Percentiles rank a stretch among this genome's conserved stretches.
Conservation (phyloP, 2,329 filamentous ascomycete species). For the Pseudogymnoascus sp. region DNA sequence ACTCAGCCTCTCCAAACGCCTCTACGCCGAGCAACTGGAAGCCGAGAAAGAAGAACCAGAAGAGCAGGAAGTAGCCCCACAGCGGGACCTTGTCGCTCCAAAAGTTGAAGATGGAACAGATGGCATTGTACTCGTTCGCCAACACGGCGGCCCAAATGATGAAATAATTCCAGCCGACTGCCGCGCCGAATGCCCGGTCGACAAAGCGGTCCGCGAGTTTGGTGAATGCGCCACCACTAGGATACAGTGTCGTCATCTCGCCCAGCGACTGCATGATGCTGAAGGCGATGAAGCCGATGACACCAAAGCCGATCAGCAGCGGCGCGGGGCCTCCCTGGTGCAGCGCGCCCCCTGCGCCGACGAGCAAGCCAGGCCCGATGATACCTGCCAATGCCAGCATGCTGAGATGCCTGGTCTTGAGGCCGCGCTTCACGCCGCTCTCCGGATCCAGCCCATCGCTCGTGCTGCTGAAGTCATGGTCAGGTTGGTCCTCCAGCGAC, state of each 20-base stretch:
- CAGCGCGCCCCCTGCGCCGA: conserved; percentile 63
- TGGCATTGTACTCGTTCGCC: conserved; percentile 63
- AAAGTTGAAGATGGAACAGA: conserved; percentile 56
- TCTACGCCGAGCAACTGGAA: conserved; percentile 66
- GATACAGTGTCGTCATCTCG: conserved; percentile 65
- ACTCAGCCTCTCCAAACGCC: conserved; percentile 71
- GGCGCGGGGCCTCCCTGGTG: conserved; percentile 62
- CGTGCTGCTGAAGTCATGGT: background rate
- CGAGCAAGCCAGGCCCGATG: conserved; percentile 61
- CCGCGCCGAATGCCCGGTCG: conserved; percentile 60
- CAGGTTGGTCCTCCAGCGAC: background rate
- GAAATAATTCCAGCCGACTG: conserved; percentile 65
- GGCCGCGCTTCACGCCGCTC: conserved; percentile 58
- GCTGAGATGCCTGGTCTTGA: conserved; percentile 58
- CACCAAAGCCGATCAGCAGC: conserved; percentile 62
- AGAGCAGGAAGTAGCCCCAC: conserved; percentile 65
- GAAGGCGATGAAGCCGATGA: conserved; percentile 61
- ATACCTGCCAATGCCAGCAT: conserved; percentile 42
- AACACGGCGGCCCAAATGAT: conserved; percentile 59
- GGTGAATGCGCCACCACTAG: conserved; percentile 63
- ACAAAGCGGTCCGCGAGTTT: conserved; percentile 62
- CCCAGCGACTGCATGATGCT: conserved; percentile 55
- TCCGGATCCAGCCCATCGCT: conserved; percentile 39
- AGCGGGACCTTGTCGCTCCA: conserved; percentile 53
- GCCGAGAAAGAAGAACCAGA: conserved; percentile 61